Conservation (phyloP, 208 protist species). For the Leishmania tarentolae region DNA sequence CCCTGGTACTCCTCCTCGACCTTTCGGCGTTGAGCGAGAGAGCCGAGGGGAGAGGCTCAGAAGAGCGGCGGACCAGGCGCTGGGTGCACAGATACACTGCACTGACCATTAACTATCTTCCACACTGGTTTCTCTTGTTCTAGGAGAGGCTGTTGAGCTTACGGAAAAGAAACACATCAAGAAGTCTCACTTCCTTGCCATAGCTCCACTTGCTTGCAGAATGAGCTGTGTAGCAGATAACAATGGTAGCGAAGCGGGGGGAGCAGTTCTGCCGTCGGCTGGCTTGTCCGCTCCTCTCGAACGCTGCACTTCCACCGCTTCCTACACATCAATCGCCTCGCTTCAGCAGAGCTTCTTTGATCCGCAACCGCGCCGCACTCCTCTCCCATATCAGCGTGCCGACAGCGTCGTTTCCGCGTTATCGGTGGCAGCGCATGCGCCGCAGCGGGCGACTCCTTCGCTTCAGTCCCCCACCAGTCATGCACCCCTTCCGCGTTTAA, state of each 20-base stretch:
- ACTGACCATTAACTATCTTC: background rate
- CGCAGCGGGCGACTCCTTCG: background rate
- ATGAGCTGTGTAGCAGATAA: background rate
- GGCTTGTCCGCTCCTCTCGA: background rate
- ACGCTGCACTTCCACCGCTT: slow-evolving; percentile 7
- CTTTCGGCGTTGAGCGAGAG: background rate
- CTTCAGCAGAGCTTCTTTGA: slow-evolving; percentile 35
- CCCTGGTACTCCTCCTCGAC: background rate
- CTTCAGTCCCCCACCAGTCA: background rate
- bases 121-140: background rate
- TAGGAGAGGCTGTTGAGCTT: background rate
- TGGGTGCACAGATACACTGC: slow-evolving; percentile 1
- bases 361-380: slow-evolving; percentile 1
- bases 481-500: background rate
- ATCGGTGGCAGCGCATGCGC: background rate
- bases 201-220: background rate
- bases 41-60: background rate
- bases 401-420: slow-evolving; percentile 4
- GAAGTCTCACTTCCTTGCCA: background rate
- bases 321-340: slow-evolving; percentile 18
- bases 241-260: background rate
- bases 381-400: background rate
- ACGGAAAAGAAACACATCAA: background rate
- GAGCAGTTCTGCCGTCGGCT: background rate
- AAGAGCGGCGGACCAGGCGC: background rate